phyloP scores from a whole-genome alignment of 169 alveolate genomes.

The Eimeria sp. region DNA sequence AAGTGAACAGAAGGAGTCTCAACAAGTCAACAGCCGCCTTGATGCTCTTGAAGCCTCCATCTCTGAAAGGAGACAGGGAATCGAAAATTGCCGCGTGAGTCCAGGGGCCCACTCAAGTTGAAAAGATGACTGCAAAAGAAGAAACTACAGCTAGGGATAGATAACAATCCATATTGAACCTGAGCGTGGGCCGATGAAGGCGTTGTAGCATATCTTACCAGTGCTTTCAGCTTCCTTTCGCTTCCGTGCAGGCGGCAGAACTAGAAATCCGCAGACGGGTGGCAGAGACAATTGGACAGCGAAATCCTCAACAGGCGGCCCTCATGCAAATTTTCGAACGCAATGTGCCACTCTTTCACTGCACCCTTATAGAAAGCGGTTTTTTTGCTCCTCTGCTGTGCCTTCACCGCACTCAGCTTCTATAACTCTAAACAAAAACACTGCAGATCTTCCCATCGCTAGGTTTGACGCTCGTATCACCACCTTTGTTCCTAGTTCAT shows the following conservation, averaged over 20 bases:
- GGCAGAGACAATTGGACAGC: slow-evolving; percentile 32
- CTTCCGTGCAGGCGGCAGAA: slow-evolving; percentile 39
- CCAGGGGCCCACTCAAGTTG: background rate
- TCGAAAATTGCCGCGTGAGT: slow-evolving; percentile 52
- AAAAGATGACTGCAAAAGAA: background rate
- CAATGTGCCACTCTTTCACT: slow-evolving; percentile 36
- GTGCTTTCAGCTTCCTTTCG: background rate
- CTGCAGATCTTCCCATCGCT: background rate
- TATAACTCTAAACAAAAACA: background rate
- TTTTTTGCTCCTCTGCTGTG: background rate
- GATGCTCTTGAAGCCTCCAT: slow-evolving; percentile 42
- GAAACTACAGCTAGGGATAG: background rate
- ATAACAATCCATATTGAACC: background rate
- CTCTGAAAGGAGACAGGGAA: slow-evolving; percentile 33
- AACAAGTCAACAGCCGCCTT: slow-evolving; percentile 36
- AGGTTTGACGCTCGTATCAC: background rate
- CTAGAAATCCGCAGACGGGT: slow-evolving; percentile 62
- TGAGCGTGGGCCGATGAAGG: background rate
- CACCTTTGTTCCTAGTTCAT: background rate
- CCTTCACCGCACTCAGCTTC: background rate
- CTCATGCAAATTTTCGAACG: slow-evolving; percentile 64
- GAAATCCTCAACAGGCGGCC: slow-evolving; percentile 57
- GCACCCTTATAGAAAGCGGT: background rate
- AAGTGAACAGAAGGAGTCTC: slow-evolving; percentile 21
- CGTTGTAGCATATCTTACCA: background rate